Evolutionary conservation across 2,329 filamentous ascomycete genomes (phyloP).

Genomic region (Paecilomyces niveus): DNA sequence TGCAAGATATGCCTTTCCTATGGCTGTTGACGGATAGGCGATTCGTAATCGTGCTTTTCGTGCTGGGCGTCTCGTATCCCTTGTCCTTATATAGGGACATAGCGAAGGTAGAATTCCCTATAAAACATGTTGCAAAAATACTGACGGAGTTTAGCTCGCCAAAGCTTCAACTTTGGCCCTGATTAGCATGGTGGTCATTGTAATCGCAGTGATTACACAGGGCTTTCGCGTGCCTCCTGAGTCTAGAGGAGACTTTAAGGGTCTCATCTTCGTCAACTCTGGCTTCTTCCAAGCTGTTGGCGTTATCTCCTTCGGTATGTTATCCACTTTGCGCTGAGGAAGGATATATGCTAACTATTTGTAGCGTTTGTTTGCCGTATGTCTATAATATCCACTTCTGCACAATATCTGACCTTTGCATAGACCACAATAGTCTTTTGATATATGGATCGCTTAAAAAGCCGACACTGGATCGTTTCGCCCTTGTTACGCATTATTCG

Average conservation of each 20-base stretch:
- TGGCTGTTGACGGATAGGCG: constrained; percentile 75
- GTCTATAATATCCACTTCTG: constrained; percentile 12
- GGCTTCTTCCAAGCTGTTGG: constrained; percentile 95
- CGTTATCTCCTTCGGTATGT: constrained; percentile 87
- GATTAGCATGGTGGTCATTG: constrained; percentile 85
- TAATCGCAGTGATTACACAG: constrained; percentile 81
- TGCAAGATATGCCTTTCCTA: constrained; percentile 66
- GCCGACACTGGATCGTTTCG: constrained; percentile 91
- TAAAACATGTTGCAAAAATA: background rate
- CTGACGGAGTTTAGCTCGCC: constrained; percentile 59
- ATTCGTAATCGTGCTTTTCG: constrained; percentile 81
- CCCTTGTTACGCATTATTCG: constrained; percentile 87
- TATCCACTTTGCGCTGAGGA: background rate
- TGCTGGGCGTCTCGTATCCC: constrained; percentile 79
- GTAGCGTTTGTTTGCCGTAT: constrained; percentile 60
- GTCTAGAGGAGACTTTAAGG: constrained; percentile 63
- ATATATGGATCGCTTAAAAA: constrained; percentile 95
- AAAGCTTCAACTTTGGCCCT: constrained; percentile 93
- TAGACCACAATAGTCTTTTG: constrained; percentile 88
- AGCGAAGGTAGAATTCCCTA: constrained; percentile 62
- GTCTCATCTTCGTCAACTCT: constrained; percentile 68
- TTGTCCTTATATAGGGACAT: constrained; percentile 94
- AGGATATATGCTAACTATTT: constrained; percentile 22
- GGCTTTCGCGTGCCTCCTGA: constrained; percentile 66
- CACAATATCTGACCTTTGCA: constrained; percentile 12